Conservation (phyloP, 257 asterid species). For the Jacaranda mimosifolia region DNA sequence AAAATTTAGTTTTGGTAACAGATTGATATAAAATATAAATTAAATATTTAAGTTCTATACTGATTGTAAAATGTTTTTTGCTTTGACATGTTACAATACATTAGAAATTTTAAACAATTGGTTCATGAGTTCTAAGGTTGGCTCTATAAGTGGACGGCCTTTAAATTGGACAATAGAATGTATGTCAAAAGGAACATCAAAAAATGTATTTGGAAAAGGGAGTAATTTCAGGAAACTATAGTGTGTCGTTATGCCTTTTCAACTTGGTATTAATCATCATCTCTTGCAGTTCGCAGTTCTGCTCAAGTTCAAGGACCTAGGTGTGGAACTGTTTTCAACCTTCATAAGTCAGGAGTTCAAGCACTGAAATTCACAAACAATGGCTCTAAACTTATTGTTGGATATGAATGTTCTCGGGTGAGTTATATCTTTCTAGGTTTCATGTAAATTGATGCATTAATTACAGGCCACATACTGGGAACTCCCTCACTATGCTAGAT, state of each 20-base stretch:
- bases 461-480: slow-evolving; percentile 16
- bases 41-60: background rate
- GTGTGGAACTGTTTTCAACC: slow-evolving; percentile 72
- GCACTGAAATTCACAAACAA: slow-evolving; percentile 61
- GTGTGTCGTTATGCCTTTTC: slow-evolving; percentile 16
- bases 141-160: slow-evolving; percentile 4
- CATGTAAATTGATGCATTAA: slow-evolving; percentile 27
- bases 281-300: slow-evolving; percentile 64
- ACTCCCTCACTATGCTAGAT: slow-evolving; percentile 17
- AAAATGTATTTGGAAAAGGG: slow-evolving; percentile 6
- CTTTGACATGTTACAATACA: slow-evolving; percentile 16
- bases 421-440: slow-evolving; percentile 46
- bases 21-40: background rate
- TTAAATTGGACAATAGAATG: slow-evolving; percentile 20
- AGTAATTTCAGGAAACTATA: slow-evolving; percentile 21
- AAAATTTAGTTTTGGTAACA: background rate
- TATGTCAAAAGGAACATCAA: slow-evolving; percentile 5
- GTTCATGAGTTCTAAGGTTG: slow-evolving; percentile 25
- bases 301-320: slow-evolving; percentile 67
- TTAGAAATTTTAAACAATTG: background rate
- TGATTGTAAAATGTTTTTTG: background rate
- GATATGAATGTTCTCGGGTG: slow-evolving; percentile 77
- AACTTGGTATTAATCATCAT: slow-evolving; percentile 31
- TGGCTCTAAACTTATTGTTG: slow-evolving; percentile 76
- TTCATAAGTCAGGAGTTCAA: slow-evolving; percentile 67